Evolutionary conservation across 352 stramenopile genomes (phyloP).

Genomic region (Pythium brachiatum): DNA sequence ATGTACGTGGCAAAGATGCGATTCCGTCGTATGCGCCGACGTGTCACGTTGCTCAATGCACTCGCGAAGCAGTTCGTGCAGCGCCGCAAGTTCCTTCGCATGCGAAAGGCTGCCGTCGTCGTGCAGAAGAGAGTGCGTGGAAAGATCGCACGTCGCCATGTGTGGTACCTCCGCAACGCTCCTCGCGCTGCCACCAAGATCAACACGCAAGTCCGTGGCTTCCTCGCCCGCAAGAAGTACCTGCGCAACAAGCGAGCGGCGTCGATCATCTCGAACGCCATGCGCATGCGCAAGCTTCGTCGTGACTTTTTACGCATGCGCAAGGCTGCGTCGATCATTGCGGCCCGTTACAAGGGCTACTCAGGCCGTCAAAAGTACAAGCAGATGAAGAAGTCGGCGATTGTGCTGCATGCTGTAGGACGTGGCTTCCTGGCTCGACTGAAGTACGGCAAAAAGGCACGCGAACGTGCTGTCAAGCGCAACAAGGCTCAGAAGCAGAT

Average conservation of each 20-base stretch:
- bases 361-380: constrained; percentile 52
- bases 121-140: constrained; percentile 73
- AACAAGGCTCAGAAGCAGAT: constrained; percentile 83
- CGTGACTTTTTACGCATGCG: constrained; percentile 65
- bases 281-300: constrained; percentile 66
- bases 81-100: constrained; percentile 59
- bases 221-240: constrained; percentile 65
- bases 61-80: constrained; percentile 71
- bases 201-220: constrained; percentile 66
- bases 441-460: constrained; percentile 87
- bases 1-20: constrained; percentile 63
- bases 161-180: constrained; percentile 69
- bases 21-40: constrained; percentile 49
- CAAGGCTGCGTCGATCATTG: constrained; percentile 60
- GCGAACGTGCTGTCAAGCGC: constrained; percentile 60
- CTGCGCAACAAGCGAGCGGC: constrained; percentile 66
- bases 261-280: constrained; percentile 64
- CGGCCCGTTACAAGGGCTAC: constrained; percentile 76
- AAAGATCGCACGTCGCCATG: constrained; percentile 65
- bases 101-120: constrained; percentile 65
- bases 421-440: constrained; percentile 77
- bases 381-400: constrained; percentile 69
- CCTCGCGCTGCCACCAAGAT: constrained; percentile 79
- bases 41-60: constrained; percentile 70
- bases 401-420: constrained; percentile 72